phyloP scores from a whole-genome alignment of 345 rosid genomes.

The Dimocarpus longan region DNA sequence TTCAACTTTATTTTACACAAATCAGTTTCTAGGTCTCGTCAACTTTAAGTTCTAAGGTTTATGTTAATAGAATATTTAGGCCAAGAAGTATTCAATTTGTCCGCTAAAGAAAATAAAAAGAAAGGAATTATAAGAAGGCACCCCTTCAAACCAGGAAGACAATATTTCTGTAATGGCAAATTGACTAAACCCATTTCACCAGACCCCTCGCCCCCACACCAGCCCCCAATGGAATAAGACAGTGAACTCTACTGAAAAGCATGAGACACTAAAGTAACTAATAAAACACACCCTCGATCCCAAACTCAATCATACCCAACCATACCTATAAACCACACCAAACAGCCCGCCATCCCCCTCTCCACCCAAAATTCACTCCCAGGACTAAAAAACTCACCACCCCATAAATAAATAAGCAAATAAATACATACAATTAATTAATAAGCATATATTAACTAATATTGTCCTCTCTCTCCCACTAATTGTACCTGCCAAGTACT shows the following conservation, averaged over 20 bases:
- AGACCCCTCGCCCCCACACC: too few species aligned
- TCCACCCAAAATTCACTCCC: not conserved
- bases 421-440: not conserved
- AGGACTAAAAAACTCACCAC: too few species aligned
- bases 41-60: too few species aligned
- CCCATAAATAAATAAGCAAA: too few species aligned
- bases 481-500: slow-evolving; percentile 66
- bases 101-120: too few species aligned
- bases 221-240: not conserved
- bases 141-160: too few species aligned
- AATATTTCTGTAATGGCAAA: too few species aligned
- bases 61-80: too few species aligned
- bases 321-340: not conserved
- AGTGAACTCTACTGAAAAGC: not conserved
- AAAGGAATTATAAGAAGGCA: too few species aligned
- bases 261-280: not conserved
- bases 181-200: not conserved
- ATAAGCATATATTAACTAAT: not conserved
- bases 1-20: too few species aligned
- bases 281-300: not conserved
- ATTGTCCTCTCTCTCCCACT: not conserved
- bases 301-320: not conserved
- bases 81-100: not conserved
- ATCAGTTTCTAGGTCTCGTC: too few species aligned
- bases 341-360: not conserved